Evolutionary conservation across 139 green algal species (phyloP), one percentile per base, ranked within the genome.

Genomic region (Mesostigma viride): DNA sequence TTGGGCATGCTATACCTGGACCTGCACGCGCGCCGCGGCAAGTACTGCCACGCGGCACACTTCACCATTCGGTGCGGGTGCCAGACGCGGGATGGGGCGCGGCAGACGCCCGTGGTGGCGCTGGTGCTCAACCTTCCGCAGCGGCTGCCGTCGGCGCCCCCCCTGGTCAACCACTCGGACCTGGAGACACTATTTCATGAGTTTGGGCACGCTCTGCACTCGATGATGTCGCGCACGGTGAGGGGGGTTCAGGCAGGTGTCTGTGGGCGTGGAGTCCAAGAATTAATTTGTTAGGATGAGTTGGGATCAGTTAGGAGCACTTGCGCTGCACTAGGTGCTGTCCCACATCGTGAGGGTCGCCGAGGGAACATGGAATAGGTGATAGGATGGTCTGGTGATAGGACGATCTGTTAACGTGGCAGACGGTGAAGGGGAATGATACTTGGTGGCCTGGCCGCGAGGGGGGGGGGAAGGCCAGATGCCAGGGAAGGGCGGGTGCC

Each of bases 191-290:
- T 96, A 28, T 81, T 95, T 22, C 90, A 96, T 59, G 90, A 96
- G 77, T 84, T 93, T 74, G 90, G 90, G 31, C 90, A 96, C 75
- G 88, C 87, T 26, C 62, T 91, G 51, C 84, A 96, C 75, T 89
- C 83, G 35, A 67, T 95, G 51, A 75, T 94, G 20, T 89, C 81
- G 4, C 68, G 83, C 31, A 96, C 90, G 0, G 65, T 74, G 28
- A 6, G 65, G 8, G 8, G 8, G 22, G 20, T 22, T 22, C 45
- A 22, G 45, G 71, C 27, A 63, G 8, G 14, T 14, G 28, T 63
- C 8, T 63, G 56, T 28, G 28, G 14, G 20, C 22, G 20, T 56
- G 14, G 28, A 35, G 56, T 63, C 8, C 30, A 22, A 8, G 14
- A 47, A 8, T 63, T 11, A 14, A 35, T 8, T 22, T 22, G 45